These are phyloP conservation scores for Lenwebbia sp. DNA, from an alignment of 345 rosid species.

Conservation along the genomic window DNA sequence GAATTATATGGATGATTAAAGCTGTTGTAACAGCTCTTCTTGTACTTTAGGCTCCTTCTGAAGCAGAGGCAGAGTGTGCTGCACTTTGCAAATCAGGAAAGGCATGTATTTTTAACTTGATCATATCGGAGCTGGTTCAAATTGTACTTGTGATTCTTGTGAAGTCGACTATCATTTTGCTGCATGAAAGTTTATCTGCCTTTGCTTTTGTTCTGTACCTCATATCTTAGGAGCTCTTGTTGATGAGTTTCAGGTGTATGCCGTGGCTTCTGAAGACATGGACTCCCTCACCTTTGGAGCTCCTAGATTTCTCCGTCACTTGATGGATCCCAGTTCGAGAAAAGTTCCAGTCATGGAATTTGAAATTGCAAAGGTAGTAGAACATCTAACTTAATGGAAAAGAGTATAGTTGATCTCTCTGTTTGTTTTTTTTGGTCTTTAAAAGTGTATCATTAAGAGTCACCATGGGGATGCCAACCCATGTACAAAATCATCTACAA, in stretches of 20 bases:
- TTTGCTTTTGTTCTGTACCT: not conserved
- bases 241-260: constrained; percentile 58
- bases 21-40: not conserved
- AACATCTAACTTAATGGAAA: not conserved
- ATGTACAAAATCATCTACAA: not conserved
- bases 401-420: not conserved
- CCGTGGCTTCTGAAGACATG: constrained; percentile 99
- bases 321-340: constrained; percentile 96
- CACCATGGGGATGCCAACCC: not conserved
- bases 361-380: constrained; percentile 62
- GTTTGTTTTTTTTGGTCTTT: not conserved
- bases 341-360: constrained; percentile 93
- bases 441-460: not conserved
- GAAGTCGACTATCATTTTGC: not conserved
- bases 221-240: not conserved
- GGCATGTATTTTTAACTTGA: constrained; percentile 25
- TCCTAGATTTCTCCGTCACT: constrained; percentile 86
- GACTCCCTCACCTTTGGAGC: constrained; percentile 97
- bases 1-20: not conserved
- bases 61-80: constrained; percentile 97
- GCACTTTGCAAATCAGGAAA: constrained; percentile 83
- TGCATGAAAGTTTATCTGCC: not conserved
- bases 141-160: not conserved
- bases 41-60: constrained; percentile 67
- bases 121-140: not conserved